Evolutionary conservation across 2,329 filamentous ascomycete species (phyloP).

Genomic region (Akanthomyces muscarius): DNA sequence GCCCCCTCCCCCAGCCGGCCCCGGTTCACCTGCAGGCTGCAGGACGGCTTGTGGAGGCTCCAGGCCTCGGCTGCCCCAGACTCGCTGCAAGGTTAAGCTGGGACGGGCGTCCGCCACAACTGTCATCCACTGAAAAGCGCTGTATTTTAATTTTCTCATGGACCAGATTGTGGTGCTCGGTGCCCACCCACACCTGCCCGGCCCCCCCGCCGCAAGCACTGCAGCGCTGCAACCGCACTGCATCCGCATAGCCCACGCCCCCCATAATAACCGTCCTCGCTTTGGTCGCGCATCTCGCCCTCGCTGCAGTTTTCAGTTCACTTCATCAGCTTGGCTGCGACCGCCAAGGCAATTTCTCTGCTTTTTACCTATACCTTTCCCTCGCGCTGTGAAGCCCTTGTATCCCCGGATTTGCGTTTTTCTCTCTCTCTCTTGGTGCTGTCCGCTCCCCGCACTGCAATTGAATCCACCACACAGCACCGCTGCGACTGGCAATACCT

Average conservation of each 20-base stretch:
- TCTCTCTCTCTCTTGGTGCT: neutral
- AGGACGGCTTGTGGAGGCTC: neutral
- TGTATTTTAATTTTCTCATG: neutral
- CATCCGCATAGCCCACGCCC: neutral
- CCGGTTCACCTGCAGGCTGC: neutral
- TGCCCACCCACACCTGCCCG: neutral
- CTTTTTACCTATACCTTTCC: conserved; percentile 1
- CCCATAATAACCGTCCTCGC: neutral
- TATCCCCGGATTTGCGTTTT: conserved; percentile 6
- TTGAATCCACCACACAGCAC: neutral
- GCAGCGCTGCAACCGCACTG: neutral
- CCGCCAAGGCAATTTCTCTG: neutral
- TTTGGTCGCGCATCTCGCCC: conserved; percentile 4
- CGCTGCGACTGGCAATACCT: too few species aligned
- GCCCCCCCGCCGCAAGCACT: neutral
- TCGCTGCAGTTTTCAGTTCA: neutral
- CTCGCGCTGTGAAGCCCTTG: neutral
- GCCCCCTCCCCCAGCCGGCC: neutral
- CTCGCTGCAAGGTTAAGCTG: neutral
- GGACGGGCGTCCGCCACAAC: neutral
- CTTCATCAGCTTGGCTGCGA: neutral
- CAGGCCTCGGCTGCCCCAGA: conserved; percentile 14
- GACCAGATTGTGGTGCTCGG: neutral
- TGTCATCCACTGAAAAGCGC: conserved; percentile 2
- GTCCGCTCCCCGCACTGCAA: neutral